Percentiles rank a stretch among this genome's conserved stretches.
phyloP scores from a whole-genome alignment of 352 stramenopile species.

The Thalassiosira sp. region DNA sequence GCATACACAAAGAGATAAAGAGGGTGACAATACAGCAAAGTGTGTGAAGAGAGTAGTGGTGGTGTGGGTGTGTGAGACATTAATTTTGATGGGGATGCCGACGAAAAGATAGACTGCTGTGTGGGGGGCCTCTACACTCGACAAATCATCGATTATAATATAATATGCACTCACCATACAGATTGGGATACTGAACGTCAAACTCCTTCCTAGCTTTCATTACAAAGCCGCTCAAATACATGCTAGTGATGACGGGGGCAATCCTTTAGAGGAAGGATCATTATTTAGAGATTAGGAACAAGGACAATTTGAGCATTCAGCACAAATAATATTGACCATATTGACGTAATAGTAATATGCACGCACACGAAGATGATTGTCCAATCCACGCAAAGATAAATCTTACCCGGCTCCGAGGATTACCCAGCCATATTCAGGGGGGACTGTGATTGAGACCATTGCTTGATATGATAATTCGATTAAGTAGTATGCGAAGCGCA shows the following conservation, averaged over 20 bases:
- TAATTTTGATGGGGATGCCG: too few relatives aligned
- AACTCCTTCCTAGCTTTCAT: conserved; percentile 73
- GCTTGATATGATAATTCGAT: too few relatives aligned
- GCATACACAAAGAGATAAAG: background rate
- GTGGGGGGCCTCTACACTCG: background rate
- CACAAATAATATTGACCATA: too few relatives aligned
- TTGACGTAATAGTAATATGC: too few relatives aligned
- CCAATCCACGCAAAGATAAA: too few relatives aligned
- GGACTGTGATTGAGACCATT: conserved; percentile 29
- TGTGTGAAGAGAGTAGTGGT: too few relatives aligned
- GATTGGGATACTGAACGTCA: conserved; percentile 67
- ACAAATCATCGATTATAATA: background rate
- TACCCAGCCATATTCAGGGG: conserved; percentile 39
- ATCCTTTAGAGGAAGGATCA: conserved; percentile 23
- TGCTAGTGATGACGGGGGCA: conserved; percentile 42
- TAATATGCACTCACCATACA: conserved; percentile 51
- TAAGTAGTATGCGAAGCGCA: too few relatives aligned
- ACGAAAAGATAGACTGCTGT: too few relatives aligned
- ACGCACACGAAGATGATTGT: too few relatives aligned
- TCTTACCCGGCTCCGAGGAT: conserved; percentile 3
- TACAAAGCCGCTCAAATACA: conserved; percentile 47
- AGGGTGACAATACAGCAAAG: background rate
- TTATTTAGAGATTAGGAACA: too few relatives aligned
- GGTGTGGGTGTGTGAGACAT: too few relatives aligned
- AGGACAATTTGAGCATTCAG: too few relatives aligned